Evolutionary conservation across 805 yeast species (phyloP), one percentile per base, ranked within the genome.

Genomic region (Yarrowia hollandica): DNA sequence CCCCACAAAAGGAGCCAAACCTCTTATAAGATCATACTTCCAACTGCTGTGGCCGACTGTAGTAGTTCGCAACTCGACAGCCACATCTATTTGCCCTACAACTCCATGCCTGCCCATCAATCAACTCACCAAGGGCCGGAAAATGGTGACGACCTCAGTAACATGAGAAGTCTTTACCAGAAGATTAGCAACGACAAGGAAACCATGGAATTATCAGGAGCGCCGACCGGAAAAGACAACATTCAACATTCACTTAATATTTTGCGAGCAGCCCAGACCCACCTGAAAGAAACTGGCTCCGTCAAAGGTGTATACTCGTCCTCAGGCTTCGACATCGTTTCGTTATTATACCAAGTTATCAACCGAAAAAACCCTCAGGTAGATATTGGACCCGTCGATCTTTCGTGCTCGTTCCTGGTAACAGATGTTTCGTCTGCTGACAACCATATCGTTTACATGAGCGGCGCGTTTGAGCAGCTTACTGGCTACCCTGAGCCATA

Each of bases 311-410:
- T 52, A 25, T 52, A 52, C 34, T 52, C 57, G 23, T 34, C 44
- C 8, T 52, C 57, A 12, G 57, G 57, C 11, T 52, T 52, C 26
- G 57, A 52, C 11, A 52, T 52, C 12, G 34, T 52, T 12, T 52
- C 57, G 2, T 25, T 52, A 14, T 18, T 52, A 14, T 52, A 52
- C 44, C 41, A 52, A 19, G 57, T 52, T 8, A 28, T 52, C 44
- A 52, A 52, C 44, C 57, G 57, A 35, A 34, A 52, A 12, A 52
- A 52, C 44, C 57, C 57, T 3, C 33, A 52, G 23, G 44, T 52
- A 6, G 57, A 52, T 9, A 52, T 52, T 7, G 57, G 57, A 14
- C 57, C 57, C 1, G 57, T 52, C 8, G 57, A 52, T 18, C 34
- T 52, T 12, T 52, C 57, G 16, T 52, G 57, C 19, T 52, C 57